phyloP scores from a whole-genome alignment of 1,139 yeast genomes.

The Yamadazyma sp. region DNA sequence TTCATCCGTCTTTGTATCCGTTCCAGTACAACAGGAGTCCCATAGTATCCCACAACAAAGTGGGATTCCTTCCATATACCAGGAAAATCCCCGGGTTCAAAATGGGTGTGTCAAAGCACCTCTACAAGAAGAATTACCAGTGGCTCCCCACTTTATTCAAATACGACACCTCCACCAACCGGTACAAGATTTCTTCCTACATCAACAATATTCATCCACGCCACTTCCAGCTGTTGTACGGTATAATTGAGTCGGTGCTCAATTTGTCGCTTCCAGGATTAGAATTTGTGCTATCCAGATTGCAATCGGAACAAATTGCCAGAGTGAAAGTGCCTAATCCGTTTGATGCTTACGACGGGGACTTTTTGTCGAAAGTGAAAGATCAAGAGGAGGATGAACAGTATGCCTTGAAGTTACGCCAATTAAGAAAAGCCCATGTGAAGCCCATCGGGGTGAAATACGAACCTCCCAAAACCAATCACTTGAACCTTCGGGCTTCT shows the following conservation, averaged over 20 bases:
- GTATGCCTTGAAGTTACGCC: neutral
- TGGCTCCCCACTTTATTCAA: constrained; percentile 32
- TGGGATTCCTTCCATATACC: constrained; percentile 12
- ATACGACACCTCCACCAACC: neutral
- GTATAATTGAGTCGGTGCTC: constrained; percentile 25
- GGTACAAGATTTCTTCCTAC: constrained; percentile 30
- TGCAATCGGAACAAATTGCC: constrained; percentile 18
- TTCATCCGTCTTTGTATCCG: constrained; percentile 45
- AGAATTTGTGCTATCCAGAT: constrained; percentile 26
- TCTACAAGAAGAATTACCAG: constrained; percentile 21
- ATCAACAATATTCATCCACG: constrained; percentile 41
- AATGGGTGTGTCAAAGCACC: constrained; percentile 12
- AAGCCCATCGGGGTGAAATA: constrained; percentile 12
- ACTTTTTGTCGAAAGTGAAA: constrained; percentile 5
- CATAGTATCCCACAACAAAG: constrained; percentile 10
- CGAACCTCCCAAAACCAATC: constrained; percentile 19
- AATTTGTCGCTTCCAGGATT: constrained; percentile 24
- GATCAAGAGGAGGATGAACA: constrained; percentile 5
- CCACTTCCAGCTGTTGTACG: constrained; percentile 23
- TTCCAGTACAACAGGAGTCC: constrained; percentile 36
- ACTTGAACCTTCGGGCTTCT: constrained; percentile 17
- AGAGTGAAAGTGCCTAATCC: constrained; percentile 19
- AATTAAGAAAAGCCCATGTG: constrained; percentile 3
- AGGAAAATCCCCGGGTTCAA: constrained; percentile 18
- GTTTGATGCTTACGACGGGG: constrained; percentile 14